A percentile compares a stretch with the other conserved stretches of the same genome.
phyloP scores from a whole-genome alignment of 495 filamentous ascomycete genomes.

The Pyrenopolyporus hunteri region DNA sequence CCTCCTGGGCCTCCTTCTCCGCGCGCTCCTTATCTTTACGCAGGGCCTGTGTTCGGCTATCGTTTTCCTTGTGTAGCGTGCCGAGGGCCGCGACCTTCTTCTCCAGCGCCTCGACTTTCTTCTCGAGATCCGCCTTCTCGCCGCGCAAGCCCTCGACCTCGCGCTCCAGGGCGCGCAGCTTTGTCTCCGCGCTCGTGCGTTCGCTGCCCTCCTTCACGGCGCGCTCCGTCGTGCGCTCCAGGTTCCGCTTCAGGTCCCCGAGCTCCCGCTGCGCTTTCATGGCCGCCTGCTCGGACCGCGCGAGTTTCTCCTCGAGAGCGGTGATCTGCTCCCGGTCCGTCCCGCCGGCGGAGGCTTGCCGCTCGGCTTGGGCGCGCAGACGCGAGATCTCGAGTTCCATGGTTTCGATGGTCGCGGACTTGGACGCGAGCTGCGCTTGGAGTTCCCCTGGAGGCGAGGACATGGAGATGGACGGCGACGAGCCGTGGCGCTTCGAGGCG shows the following conservation, averaged over 20 bases:
- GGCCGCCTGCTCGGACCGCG: slow-evolving; percentile 68
- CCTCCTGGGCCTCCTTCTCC: slow-evolving; percentile 70
- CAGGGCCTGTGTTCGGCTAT: slow-evolving; percentile 69
- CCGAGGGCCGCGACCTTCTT: slow-evolving; percentile 84
- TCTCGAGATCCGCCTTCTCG: slow-evolving; percentile 67
- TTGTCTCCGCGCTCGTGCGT: slow-evolving; percentile 76
- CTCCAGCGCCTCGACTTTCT: slow-evolving; percentile 76
- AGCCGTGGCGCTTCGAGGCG: slow-evolving; percentile 56
- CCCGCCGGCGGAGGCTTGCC: slow-evolving; percentile 58
- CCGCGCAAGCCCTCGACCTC: slow-evolving; percentile 65
- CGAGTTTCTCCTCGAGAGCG: slow-evolving; percentile 77
- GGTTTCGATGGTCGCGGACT: slow-evolving; percentile 80
- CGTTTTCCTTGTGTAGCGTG: slow-evolving; percentile 84
- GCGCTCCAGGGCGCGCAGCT: slow-evolving; percentile 71
- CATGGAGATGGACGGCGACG: slow-evolving; percentile 63
- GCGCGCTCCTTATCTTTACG: slow-evolving; percentile 73
- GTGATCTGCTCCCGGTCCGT: slow-evolving; percentile 69
- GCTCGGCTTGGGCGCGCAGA: slow-evolving; percentile 74
- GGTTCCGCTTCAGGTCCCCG: slow-evolving; percentile 72
- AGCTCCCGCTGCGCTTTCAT: slow-evolving; percentile 73
- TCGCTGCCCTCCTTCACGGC: slow-evolving; percentile 80
- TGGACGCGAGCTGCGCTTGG: slow-evolving; percentile 76
- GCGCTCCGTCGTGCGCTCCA: slow-evolving; percentile 78
- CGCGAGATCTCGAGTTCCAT: slow-evolving; percentile 93
- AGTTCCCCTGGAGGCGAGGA: slow-evolving; percentile 64